phyloP scores from a whole-genome alignment of 2,329 filamentous ascomycete genomes.

The Trichoderma atrobrunneum region DNA sequence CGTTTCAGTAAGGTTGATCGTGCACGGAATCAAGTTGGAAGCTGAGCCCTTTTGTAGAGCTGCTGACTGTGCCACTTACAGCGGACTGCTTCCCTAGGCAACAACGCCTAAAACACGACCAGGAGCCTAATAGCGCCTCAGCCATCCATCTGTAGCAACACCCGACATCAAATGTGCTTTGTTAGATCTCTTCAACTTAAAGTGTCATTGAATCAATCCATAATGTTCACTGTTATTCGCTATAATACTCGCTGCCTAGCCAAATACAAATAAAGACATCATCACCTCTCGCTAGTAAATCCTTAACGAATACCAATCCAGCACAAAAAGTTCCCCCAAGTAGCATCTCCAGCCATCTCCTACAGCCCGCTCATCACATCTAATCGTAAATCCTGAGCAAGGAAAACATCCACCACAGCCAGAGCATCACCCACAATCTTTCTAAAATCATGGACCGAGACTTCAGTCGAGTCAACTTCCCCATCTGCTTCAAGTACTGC shows the following conservation, averaged over 20 bases:
- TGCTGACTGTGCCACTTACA: background rate
- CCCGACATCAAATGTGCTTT: background rate
- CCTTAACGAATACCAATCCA: background rate
- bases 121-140: background rate
- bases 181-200: background rate
- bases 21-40: background rate
- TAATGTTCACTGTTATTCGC: background rate
- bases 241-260: background rate
- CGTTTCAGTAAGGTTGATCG: background rate
- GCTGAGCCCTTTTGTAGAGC: background rate
- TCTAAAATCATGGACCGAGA: background rate
- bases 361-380: background rate
- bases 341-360: background rate
- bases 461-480: background rate
- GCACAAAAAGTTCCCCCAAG: background rate
- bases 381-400: background rate
- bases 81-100: background rate
- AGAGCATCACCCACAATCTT: background rate
- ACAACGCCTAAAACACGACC: background rate
- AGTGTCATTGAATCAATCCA: background rate
- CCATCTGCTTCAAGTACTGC: background rate
- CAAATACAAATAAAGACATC: background rate
- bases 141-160: background rate
- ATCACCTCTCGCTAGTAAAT: background rate
- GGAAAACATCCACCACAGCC: background rate